Evolutionary conservation across 106 monocot species (phyloP), one percentile per base, ranked within the genome.

Genomic region (Dendrobium chrysotoxum): DNA sequence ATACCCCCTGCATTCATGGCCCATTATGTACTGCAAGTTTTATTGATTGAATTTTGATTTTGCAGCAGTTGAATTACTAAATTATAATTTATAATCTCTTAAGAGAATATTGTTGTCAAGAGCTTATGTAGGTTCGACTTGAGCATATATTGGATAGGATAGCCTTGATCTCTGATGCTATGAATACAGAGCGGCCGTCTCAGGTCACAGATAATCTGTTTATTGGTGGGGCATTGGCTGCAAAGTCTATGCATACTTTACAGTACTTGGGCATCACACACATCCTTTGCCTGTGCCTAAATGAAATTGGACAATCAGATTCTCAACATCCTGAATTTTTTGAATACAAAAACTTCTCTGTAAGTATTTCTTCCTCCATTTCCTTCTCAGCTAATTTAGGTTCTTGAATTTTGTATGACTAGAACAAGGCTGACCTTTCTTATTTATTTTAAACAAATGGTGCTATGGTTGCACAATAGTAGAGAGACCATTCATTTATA

Each of bases 271-370:
- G 98, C 44, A 95, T 98, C 78, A 89, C 97, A 28, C 89, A 95
- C 82, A 91, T 98, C 75, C 77, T 98, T 40, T 98, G 97, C 80
- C 82, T 98, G 54, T 98, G 98, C 77, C 85, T 95, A 31, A 92
- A 98, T 83, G 98, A 98, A 87, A 98, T 95, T 86, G 95, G 98
- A 21, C 98, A 98, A 82, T 95, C 95, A 55, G 98, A 98, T 72
- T 88, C 92, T 20, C 98, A 98, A 79, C 86, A 85, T 87, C 98
- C 90, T 58, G 91, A 98, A 28, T 82, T 86, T 67, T 98, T 98
- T 77, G 76, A 98, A 30, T 98, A 98, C 81, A 93, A 82, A 84
- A 95, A 95, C 75, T 91, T 98, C 77, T 92, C 92, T 30, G 96
- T 94, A 91, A 84, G 93, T 67, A 16, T 68, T 75, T 75, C 80